These are phyloP conservation scores for Limnanthes douglasii DNA, from an alignment of 345 rosid genomes.

Conservation along the genomic window DNA sequence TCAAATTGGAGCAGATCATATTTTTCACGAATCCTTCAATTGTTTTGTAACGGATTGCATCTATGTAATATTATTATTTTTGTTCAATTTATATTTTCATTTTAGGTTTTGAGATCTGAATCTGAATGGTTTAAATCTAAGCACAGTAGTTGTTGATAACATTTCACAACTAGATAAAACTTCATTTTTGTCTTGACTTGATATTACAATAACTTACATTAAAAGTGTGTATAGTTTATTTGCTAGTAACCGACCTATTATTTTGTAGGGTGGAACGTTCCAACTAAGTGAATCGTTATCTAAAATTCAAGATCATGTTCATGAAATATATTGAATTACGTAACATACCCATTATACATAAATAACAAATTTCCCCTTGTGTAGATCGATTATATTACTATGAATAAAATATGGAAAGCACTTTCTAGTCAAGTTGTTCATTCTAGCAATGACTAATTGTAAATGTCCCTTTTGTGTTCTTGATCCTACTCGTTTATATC, in stretches of 20 bases:
- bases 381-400: too few species aligned
- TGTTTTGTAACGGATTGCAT: not conserved
- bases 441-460: too few species aligned
- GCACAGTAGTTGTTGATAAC: constrained; percentile 43
- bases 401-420: too few species aligned
- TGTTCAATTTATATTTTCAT: too few species aligned
- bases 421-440: too few species aligned
- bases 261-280: constrained; percentile 53
- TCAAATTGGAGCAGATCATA: constrained; percentile 5
- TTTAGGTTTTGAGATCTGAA: constrained; percentile 67
- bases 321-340: too few species aligned
- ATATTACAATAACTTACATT: constrained; percentile 60
- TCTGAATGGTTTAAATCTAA: constrained; percentile 67
- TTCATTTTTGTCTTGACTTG: constrained; percentile 44
- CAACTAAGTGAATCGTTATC: constrained; percentile 37
- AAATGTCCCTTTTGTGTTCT: too few species aligned
- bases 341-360: too few species aligned
- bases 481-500: too few species aligned
- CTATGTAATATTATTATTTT: constrained; percentile 5
- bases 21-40: constrained; percentile 1
- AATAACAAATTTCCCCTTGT: too few species aligned
- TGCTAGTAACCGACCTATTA: constrained; percentile 5
- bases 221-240: constrained; percentile 41
- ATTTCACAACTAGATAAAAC: constrained; percentile 56
- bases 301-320: constrained; percentile 38